Evolutionary conservation across 768 basidiomycete species (phyloP), one percentile per base, ranked within the genome.

Genomic region (Leucosporidium scottii): DNA sequence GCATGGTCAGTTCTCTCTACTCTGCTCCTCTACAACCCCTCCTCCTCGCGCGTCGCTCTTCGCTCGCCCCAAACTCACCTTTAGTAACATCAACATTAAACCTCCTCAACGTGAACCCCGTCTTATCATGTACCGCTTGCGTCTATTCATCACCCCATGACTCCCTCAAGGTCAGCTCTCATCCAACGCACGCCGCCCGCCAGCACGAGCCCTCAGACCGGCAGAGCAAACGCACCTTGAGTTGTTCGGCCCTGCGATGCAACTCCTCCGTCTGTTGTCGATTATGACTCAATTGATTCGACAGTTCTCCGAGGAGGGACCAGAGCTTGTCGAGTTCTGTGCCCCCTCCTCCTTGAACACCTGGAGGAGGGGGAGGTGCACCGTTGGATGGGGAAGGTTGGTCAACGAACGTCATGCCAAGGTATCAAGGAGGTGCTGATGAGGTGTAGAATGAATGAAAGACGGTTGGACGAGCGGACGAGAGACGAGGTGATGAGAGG

Each of bases 51-150:
- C n/a, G 2, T 58, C 62, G 54, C 30, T 27, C 60, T 55, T 36
- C 48, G n/a, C 62, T 65, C 50, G 13, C 18, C n/a, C 20, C 2
- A 30, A 8, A 76, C 81, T 64, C 70, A 88, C 90, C 90, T 82
- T 89, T 86, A 20, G 89, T 85, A 8, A 97, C 84, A 77, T 97
- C 93, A 13, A 86, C 84, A 77, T 94, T 93, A 78, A 88, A 90
- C 49, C 93, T 83, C 72, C 92, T 81, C 50, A 97, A 80, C 0
- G 86, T 83, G 77, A 89, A 90, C 4, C 90, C 90, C 30, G 87
- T 84, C 9, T 85, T 84, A 4, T 83, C 79, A 74, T 91, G 83
- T 0, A 82, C 79, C 23, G 91, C 88, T 78, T 92, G 87, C n/a
- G 83, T 83, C 90, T 91, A 34, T 30, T 62, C 64, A 64, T 30